Evolutionary conservation across 495 filamentous ascomycete species (phyloP), one percentile per base, ranked within the genome.

Genomic region (Podospora appendiculata): DNA sequence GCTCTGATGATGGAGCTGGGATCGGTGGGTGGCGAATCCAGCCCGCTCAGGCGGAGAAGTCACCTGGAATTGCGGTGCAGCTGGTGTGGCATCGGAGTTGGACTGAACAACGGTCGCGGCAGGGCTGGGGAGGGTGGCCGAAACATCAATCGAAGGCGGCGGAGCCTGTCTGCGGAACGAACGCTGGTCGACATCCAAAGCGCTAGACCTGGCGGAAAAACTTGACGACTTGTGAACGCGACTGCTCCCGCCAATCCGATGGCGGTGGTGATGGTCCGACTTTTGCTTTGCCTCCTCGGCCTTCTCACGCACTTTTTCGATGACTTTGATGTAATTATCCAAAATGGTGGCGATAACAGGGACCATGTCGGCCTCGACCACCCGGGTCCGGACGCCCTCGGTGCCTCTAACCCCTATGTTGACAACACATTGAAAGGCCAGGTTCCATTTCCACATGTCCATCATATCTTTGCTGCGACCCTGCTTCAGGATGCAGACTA

Each of bases 371-470:
- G 93, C 93, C 72, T 98, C 93, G 18, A 98, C 93, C 0, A 98
- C 92, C 55, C 93, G 79, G 43, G 94, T 96, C 47, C 93, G 79
- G 48, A 98, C 93, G 53, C 75, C 81, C 70, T 98, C 93, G 6
- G 93, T 95, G 51, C 93, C 93, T 51, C 93, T 82, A 57, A 98
- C 93, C 19, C 93, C 93, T 63, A 98, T 96, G 67, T 98, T 98
- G 64, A 97, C 90, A 33, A 96, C 91, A 67, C 94, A 97, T 64
- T 97, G 93, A 63, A 98, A 96, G 41, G 93, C 93, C 48, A 98
- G 78, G 63, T 96, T 98, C 93, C 93, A 98, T 74, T 97, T 97
- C 94, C 93, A 98, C 87, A 94, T 94, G 64, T 95, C 91, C 91
- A 96, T 96, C 84, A 96, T 82, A 67, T 97, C 90, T 74, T 90